Conservation (phyloP, 2,329 filamentous ascomycete species). For the Colletotrichum tamarilloi region DNA sequence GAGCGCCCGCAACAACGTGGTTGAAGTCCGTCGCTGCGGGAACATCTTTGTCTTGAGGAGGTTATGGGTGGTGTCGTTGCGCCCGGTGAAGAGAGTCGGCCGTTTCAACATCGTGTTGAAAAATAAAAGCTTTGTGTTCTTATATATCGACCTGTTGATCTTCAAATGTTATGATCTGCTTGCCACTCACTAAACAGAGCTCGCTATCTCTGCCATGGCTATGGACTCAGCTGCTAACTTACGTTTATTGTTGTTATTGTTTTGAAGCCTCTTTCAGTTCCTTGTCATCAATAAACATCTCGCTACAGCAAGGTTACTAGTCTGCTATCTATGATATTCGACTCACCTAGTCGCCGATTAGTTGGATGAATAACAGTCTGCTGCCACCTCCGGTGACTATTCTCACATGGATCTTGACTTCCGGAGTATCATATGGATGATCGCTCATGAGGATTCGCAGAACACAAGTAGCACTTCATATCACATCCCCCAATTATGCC, state of each 20-base stretch:
- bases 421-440: neutral
- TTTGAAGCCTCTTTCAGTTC: neutral
- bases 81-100: neutral
- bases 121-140: neutral
- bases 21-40: neutral
- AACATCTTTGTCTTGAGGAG: neutral
- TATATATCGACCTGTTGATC: neutral
- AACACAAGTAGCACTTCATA: neutral
- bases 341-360: neutral
- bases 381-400: neutral
- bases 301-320: neutral
- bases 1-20: constrained; percentile 36
- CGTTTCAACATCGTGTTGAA: neutral
- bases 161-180: neutral
- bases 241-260: neutral
- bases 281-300: neutral
- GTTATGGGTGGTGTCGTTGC: neutral
- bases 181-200: neutral
- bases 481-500: too few species aligned
- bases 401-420: neutral
- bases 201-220: neutral
- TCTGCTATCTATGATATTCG: neutral
- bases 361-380: neutral
- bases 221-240: neutral
- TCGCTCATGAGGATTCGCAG: neutral